phyloP scores from a whole-genome alignment of 23 red algal genomes.

The Chondrus crispus region DNA sequence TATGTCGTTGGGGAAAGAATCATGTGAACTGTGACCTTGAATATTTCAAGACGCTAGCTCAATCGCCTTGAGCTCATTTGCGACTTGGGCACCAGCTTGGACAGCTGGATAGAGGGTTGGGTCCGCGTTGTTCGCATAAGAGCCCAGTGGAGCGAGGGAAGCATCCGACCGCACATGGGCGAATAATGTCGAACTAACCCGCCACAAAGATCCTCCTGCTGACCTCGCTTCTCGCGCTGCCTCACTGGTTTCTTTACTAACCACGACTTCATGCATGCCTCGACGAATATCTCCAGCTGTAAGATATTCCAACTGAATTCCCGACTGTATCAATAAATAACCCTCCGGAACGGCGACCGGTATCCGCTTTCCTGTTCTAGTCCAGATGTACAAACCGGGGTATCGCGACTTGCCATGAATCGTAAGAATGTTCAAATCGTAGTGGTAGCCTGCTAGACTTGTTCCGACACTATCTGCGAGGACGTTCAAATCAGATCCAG shows the following conservation, averaged over 20 bases:
- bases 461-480: slow-evolving; percentile 52
- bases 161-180: slow-evolving; percentile 72
- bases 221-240: not conserved
- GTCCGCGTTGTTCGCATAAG: not conserved
- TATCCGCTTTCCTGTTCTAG: slow-evolving; percentile 65
- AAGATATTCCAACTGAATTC: slow-evolving; percentile 83
- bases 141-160: slow-evolving; percentile 56
- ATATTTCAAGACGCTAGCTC: slow-evolving; percentile 53
- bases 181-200: slow-evolving; percentile 89
- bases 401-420: slow-evolving; percentile 79
- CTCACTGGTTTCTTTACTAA: slow-evolving; percentile 49
- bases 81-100: slow-evolving; percentile 67
- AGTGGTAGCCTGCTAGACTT: slow-evolving; percentile 86
- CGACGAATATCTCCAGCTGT: slow-evolving; percentile 77
- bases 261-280: slow-evolving; percentile 94
- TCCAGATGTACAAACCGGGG: slow-evolving; percentile 86
- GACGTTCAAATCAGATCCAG: slow-evolving; percentile 75
- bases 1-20: too few species aligned
- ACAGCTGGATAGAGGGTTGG: slow-evolving; percentile 35
- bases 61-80: slow-evolving; percentile 71
- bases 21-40: too few species aligned
- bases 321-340: slow-evolving; percentile 83
- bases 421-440: slow-evolving; percentile 89
- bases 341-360: slow-evolving; percentile 73
- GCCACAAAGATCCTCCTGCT: slow-evolving; percentile 49